Evolutionary conservation across 768 basidiomycete species (phyloP), one percentile per base, ranked within the genome.

Genomic region (Strobilomyces dryophilus): DNA sequence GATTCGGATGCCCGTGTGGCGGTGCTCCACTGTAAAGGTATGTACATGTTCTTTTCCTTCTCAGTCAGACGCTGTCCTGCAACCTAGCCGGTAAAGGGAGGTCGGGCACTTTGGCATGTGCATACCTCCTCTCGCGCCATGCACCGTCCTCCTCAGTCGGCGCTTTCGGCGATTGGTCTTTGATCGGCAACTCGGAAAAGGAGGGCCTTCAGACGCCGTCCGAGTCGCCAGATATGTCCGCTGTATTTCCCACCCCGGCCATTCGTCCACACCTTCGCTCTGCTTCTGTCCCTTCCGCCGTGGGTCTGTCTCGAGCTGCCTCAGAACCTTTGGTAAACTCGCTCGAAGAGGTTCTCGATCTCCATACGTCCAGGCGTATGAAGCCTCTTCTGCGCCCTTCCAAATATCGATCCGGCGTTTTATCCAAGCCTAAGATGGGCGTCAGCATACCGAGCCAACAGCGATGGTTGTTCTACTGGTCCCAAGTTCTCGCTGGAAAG

Each of bases 1-100:
- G 83, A 78, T 0, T 81, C 84, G 9, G 71, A 76, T 2, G 79
- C 87, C 4, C 73, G 86, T 34, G 85, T 93, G 7, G 84, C 83
- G 3, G 92, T 92, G 6, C 74, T 94, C 0, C 92, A 94, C 60
- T 94, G 92, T 67, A 94, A 94, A 81, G 92, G 89, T 81, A 64
- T 47, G 61, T 26, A 11, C 45, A 6, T 32, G 18, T 45, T 37
- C 18, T 18, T 24, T 34, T 20, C 27, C 47, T 45, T 40, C 49
- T 47, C 39, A n/a, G 37, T 56, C 29, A 50, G 39, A 53, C 47
- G 15, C n/a, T 39, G 20, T 52, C 39, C 48, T 36, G 26, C 1
- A 50, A 51, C 45, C 17, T 49, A 88, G 87, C 87, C 47, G 87
- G 88, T 0, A 87, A 94, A 67, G 91, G 91, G 14, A 78, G 92